These are phyloP conservation scores for Cryptococcus amylolentus DNA, from an alignment of 1,284 basidiomycete genomes.

Conservation along the genomic window DNA sequence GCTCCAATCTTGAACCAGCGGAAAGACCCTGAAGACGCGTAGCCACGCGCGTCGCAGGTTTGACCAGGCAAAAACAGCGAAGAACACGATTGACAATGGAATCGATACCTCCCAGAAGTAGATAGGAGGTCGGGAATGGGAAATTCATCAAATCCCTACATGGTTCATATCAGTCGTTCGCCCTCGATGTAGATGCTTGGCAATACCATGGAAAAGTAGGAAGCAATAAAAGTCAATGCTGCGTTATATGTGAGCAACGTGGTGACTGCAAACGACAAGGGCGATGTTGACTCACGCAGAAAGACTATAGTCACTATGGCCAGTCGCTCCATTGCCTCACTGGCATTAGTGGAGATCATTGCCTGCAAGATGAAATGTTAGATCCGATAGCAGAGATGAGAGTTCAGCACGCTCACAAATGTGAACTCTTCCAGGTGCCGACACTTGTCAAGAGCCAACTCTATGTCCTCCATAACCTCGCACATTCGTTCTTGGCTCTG, in stretches of 20 bases:
- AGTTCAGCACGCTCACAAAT: conserved; percentile 3
- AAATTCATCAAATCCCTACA: conserved; percentile 8
- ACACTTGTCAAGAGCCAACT: neutral
- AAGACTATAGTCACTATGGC: conserved; percentile 9
- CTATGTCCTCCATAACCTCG: neutral
- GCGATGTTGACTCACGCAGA: neutral
- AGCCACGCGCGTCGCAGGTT: conserved; percentile 1
- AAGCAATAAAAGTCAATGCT: conserved; percentile 10
- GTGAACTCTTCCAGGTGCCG: neutral
- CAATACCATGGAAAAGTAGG: conserved; percentile 9
- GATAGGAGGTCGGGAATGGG: neutral
- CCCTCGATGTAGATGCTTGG: neutral
- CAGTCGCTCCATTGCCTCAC: conserved; percentile 7
- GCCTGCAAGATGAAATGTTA: neutral
- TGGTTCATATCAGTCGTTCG: neutral
- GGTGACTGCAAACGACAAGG: too few species aligned
- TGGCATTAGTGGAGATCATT: conserved; percentile 5
- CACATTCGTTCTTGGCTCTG: neutral
- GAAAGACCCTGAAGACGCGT: neutral
- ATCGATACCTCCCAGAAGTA: conserved; percentile 11
- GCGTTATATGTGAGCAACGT: neutral
- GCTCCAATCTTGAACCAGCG: too few species aligned
- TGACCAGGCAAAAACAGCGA: conserved; percentile 8
- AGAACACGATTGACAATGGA: conserved; percentile 5
- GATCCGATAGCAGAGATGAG: neutral